Conservation (phyloP, 2,329 filamentous ascomycete species). For the Gliomastix tumulicola region DNA sequence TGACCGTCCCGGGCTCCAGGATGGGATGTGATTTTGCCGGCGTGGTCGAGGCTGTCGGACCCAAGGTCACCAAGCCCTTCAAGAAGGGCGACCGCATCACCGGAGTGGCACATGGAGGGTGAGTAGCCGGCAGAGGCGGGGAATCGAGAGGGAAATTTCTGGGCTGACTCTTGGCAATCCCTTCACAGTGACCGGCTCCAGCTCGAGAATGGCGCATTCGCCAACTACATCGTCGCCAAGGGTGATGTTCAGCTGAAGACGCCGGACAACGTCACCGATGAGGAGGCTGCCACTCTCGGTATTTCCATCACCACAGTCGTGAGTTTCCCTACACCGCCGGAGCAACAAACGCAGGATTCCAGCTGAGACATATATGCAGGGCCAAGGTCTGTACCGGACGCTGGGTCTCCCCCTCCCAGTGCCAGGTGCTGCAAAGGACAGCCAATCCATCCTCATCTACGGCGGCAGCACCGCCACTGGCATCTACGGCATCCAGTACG, state of each 20-base stretch:
- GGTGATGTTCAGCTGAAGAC: slow-evolving; percentile 34
- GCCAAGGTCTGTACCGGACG: slow-evolving; percentile 38
- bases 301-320: slow-evolving; percentile 31
- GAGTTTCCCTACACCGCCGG: too few species aligned
- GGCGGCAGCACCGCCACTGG: slow-evolving; percentile 47
- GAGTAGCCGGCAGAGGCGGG: neutral
- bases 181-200: too few species aligned
- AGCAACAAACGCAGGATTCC: too few species aligned
- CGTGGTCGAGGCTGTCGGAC: slow-evolving; percentile 35
- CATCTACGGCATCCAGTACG: slow-evolving; percentile 40
- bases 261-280: slow-evolving; percentile 35
- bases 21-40: slow-evolving; percentile 40
- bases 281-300: slow-evolving; percentile 35
- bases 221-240: slow-evolving; percentile 23
- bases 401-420: too few species aligned
- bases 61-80: slow-evolving; percentile 30
- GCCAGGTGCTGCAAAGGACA: slow-evolving; percentile 18
- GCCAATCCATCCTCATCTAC: slow-evolving; percentile 33
- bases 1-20: slow-evolving; percentile 7
- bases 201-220: neutral
- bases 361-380: too few species aligned
- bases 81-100: slow-evolving; percentile 39
- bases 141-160: too few species aligned
- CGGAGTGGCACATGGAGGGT: slow-evolving; percentile 28
- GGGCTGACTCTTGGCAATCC: too few species aligned